Evolutionary conservation across 768 basidiomycete species (phyloP), one percentile per base, ranked within the genome.

Genomic region (Mycena pura): DNA sequence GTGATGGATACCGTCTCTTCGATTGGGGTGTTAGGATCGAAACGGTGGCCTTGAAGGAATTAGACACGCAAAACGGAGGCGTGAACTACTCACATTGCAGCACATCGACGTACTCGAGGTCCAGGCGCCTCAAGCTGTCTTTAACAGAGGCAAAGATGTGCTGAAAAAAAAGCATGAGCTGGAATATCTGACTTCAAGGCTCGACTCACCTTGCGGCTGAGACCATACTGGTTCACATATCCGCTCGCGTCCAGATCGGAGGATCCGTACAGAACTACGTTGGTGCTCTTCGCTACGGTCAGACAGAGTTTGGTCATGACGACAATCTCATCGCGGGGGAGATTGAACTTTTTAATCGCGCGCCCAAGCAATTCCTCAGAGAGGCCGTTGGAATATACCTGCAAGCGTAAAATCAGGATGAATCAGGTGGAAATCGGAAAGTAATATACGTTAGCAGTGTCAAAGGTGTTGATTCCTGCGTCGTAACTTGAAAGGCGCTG

Each of bases 61-160:
- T 58, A 6, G 67, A 65, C 22, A 73, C 74, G 62, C 76, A 78
- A 56, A 77, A 76, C 44, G 53, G 15, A 27, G 27, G 68, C 15
- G 45, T 15, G 17, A 31, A 41, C 41, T 11, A 63, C 79, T 60
- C 66, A 82, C 89, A 89, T 76, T 92, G 90, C 11, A 91, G 72
- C 2, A 92, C 73, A 67, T 92, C 92, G 68, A 93, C 80, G 62
- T 92, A 91, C 46, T 92, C 91, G 21, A 90, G 72, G 41, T 90
- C 87, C 1, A 93, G 78, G 15, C 91, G 81, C 67, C 88, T 72
- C 60, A 93, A 72, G 43, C 84, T 85, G 19, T 76, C 72, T 65
- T 87, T 85, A 34, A 89, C 83, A 0, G 85, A 76, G 32, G 87
- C 88, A 65, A 93, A 93, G 39, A 93, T 91, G 67, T 88, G 85